These are phyloP conservation scores for Zygosaccharomyces gambellarensis DNA, from an alignment of 805 yeast genomes.

Conservation along the genomic window DNA sequence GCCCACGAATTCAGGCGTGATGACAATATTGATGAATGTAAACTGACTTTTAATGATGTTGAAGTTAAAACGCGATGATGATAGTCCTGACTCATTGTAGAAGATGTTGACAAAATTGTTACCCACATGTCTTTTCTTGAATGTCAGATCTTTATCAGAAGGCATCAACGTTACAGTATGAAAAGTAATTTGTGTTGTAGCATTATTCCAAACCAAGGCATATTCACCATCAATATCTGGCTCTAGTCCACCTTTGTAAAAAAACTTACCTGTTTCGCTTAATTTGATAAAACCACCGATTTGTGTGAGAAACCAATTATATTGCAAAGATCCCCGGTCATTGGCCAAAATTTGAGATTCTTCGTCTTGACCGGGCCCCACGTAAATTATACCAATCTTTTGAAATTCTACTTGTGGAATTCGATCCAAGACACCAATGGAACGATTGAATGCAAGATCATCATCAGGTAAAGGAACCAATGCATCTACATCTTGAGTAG, in stretches of 20 bases:
- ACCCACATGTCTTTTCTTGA: conserved; percentile 82
- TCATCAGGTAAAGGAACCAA: conserved; percentile 24
- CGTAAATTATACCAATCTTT: conserved; percentile 72
- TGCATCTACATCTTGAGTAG: conserved; percentile 2
- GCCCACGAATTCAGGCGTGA: conserved; percentile 50
- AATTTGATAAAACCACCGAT: conserved; percentile 61
- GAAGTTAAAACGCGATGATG: conserved; percentile 51
- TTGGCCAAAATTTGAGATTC: conserved; percentile 67
- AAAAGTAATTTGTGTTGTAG: conserved; percentile 64
- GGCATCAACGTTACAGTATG: conserved; percentile 87
- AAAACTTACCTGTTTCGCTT: conserved; percentile 45
- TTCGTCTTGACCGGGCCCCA: conserved; percentile 58
- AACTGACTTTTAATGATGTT: conserved; percentile 72
- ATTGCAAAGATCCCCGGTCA: conserved; percentile 56
- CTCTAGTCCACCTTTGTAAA: conserved; percentile 74
- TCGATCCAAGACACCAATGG: conserved; percentile 61
- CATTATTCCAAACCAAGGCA: conserved; percentile 68
- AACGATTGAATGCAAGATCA: conserved; percentile 40
- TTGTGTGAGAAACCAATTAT: conserved; percentile 51
- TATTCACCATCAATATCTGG: conserved; percentile 66
- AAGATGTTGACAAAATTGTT: conserved; percentile 76
- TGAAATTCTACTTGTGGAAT: conserved; percentile 74
- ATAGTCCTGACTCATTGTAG: conserved; percentile 65
- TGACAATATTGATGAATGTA: conserved; percentile 75
- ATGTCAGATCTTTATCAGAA: conserved; percentile 38